Evolutionary conservation across 1,139 yeast species (phyloP).

Genomic region (Candida glucosophila): DNA sequence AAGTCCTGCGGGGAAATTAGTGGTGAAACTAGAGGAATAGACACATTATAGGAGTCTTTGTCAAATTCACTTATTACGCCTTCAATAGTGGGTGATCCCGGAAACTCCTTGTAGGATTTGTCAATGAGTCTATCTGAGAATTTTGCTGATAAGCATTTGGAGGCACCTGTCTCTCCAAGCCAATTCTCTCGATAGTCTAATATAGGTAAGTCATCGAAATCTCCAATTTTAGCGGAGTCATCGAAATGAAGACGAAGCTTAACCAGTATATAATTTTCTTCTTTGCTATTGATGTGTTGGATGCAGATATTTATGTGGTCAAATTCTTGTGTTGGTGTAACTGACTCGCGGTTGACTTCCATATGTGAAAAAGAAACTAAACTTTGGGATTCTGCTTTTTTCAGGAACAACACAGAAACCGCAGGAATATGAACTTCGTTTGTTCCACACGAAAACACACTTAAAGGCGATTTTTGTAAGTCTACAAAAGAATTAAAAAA

Average conservation of each 20-base stretch:
- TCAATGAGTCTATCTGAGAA: neutral
- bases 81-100: slow-evolving; percentile 1
- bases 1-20: slow-evolving; percentile 23
- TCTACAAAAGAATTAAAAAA: slow-evolving; percentile 13
- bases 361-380: too few relatives aligned
- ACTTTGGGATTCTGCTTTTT: too few relatives aligned
- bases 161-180: slow-evolving; percentile 5
- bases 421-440: neutral
- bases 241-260: too few relatives aligned
- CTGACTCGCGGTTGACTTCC: too few relatives aligned
- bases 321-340: too few relatives aligned
- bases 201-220: slow-evolving; percentile 2
- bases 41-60: slow-evolving; percentile 6
- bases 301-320: too few relatives aligned
- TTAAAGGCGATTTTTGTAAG: slow-evolving; percentile 10
- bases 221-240: too few relatives aligned
- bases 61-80: slow-evolving; percentile 2
- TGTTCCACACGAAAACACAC: neutral
- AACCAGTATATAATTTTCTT: too few relatives aligned
- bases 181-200: slow-evolving; percentile 7
- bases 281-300: too few relatives aligned
- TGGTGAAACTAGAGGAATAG: slow-evolving; percentile 19
- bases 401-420: too few relatives aligned
- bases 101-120: slow-evolving; percentile 2
- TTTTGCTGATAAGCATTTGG: slow-evolving; percentile 1